Conservation (phyloP, 306 rosid genomes). For the Dalbergia oliveri region DNA sequence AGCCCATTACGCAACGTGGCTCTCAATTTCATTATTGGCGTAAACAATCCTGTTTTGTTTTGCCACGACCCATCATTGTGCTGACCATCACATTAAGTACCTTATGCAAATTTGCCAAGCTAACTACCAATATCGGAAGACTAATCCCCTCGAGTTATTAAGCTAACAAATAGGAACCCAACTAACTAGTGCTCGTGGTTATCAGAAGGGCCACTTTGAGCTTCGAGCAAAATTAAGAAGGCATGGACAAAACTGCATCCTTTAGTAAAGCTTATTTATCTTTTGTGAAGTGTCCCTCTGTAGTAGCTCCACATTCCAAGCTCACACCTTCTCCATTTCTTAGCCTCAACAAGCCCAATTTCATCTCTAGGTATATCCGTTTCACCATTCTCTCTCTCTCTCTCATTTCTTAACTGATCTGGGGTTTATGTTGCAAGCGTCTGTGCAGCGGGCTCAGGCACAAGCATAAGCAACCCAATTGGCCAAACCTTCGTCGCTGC, state of each 20-base stretch:
- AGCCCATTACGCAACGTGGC: neutral
- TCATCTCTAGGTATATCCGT: constrained; percentile 27
- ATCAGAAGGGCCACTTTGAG: too few species aligned
- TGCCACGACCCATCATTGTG: neutral
- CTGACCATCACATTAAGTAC: too few species aligned
- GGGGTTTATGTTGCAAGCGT: constrained; percentile 16
- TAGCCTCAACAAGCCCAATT: constrained; percentile 7
- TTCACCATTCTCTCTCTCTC: neutral
- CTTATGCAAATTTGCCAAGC: too few species aligned
- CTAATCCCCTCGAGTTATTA: too few species aligned
- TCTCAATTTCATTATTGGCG: constrained; percentile 23
- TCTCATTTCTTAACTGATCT: constrained; percentile 5
- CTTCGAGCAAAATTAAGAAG: neutral
- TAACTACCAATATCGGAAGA: too few species aligned
- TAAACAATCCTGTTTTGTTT: neutral
- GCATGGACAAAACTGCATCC: constrained; percentile 1
- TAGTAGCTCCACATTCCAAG: neutral
- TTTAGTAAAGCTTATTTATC: constrained; percentile 4
- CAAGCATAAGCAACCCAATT: constrained; percentile 20
- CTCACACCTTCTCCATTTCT: neutral
- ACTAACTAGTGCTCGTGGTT: too few species aligned
- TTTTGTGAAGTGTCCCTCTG: neutral
- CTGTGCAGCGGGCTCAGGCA: constrained; percentile 27
- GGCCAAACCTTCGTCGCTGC: constrained; percentile 28
- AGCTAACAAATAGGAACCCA: too few species aligned